These are phyloP conservation scores for Apiospora kogelbergensis DNA, from an alignment of 2,329 filamentous ascomycete species.

Conservation along the genomic window DNA sequence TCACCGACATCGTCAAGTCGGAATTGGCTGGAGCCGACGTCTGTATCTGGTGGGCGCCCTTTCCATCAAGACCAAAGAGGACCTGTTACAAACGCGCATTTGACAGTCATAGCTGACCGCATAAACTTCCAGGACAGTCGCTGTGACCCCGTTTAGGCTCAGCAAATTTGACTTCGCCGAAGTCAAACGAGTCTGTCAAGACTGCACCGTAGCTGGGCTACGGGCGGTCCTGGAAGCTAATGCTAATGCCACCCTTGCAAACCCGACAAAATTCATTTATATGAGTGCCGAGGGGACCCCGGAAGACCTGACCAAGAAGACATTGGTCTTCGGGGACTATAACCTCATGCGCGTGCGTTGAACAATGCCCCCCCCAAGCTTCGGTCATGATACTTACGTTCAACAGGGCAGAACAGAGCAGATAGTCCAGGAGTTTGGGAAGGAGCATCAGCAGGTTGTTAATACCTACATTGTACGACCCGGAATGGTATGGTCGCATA, in stretches of 20 bases:
- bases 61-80: background rate
- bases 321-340: constrained; percentile 39
- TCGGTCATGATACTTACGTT: background rate
- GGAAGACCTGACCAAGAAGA: constrained; percentile 45
- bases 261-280: constrained; percentile 33
- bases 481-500: background rate
- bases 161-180: constrained; percentile 19
- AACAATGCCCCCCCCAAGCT: background rate
- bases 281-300: constrained; percentile 45
- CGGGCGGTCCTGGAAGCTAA: constrained; percentile 21
- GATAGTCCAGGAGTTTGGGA: background rate
- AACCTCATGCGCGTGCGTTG: constrained; percentile 44
- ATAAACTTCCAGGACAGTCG: constrained; percentile 24
- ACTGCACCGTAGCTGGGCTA: constrained; percentile 23
- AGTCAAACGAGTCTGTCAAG: constrained; percentile 26
- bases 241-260: constrained; percentile 14
- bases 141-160: constrained; percentile 24
- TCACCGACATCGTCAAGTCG: constrained; percentile 37
- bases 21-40: constrained; percentile 40
- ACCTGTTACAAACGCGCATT: no score
- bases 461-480: background rate
- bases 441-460: background rate
- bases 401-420: background rate
- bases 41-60: constrained; percentile 28
- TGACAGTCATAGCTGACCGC: background rate